Percentiles rank a stretch among this genome's conserved stretches.
These are phyloP conservation scores for Amphirosellinia nigrospora DNA, from an alignment of 495 filamentous ascomycete genomes.

Conservation along the genomic window DNA sequence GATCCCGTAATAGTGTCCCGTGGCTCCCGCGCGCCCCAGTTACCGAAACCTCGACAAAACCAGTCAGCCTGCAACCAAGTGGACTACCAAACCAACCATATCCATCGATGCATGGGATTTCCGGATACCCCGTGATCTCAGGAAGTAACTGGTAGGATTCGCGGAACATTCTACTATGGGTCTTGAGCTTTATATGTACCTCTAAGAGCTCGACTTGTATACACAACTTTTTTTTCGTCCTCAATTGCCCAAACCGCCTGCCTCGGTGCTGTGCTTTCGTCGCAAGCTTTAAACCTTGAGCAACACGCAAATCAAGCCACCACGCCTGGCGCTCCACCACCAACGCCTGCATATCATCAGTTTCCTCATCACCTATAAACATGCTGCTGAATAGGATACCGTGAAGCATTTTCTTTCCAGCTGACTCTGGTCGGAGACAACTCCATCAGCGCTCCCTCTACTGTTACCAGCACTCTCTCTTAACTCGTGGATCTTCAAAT, in stretches of 20 bases:
- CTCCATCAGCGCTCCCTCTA: constrained; percentile 21
- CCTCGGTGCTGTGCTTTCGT: constrained; percentile 6
- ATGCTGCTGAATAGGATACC: constrained; percentile 44
- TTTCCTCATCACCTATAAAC: constrained; percentile 27
- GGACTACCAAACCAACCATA: constrained; percentile 25
- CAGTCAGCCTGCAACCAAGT: constrained; percentile 26
- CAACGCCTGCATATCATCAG: constrained; percentile 5
- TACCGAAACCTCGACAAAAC: constrained; percentile 23
- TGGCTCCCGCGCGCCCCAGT: constrained; percentile 19
- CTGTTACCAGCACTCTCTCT: constrained; percentile 25
- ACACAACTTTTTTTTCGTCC: constrained; percentile 11
- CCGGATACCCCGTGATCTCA: constrained; percentile 25
- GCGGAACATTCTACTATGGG: constrained; percentile 27
- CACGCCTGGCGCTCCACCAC: constrained; percentile 15
- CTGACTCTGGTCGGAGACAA: constrained; percentile 41
- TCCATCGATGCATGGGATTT: constrained; percentile 22
- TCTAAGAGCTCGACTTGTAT: constrained; percentile 7
- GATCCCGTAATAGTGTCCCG: constrained; percentile 26
- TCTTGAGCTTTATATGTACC: constrained; percentile 19
- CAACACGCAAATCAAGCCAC: constrained; percentile 18
- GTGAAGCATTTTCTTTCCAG: constrained; percentile 42
- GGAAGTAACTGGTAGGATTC: constrained; percentile 16
- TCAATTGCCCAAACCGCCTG: constrained; percentile 16
- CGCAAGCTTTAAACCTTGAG: constrained; percentile 6
- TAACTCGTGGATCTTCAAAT: constrained; percentile 25